Evolutionary conservation across 371 early-diverging fungal genomes (phyloP), one percentile per base, ranked within the genome.

Genomic region (Mucor piriformis): DNA sequence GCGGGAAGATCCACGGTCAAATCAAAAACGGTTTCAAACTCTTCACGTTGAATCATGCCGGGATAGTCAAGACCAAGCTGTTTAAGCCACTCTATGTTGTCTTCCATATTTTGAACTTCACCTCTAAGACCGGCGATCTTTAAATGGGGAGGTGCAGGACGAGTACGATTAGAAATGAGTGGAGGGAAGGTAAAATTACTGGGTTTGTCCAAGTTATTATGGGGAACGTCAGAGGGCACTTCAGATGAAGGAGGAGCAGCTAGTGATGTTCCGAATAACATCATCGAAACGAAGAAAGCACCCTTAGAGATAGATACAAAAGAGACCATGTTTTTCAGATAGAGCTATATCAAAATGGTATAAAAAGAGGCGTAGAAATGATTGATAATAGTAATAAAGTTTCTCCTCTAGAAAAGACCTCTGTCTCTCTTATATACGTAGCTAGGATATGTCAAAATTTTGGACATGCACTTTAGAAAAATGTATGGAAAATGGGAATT

Each of bases 301-400:
- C 54, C 54, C 34, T 48, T 35, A 23, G 54, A 38, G 24, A 61
- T 61, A 8, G 61, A 61, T n/a, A 38, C 46, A 32, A 61, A 61
- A 23, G 61, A 61, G 29, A 61, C 61, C 61, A 61, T 61, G n/a
- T 5, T 20, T 42, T 4, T 0, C 29, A 29, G 15, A 15, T 38
- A n/a, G n/a, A 38, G n/a, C 11, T 0, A 38, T 0, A 38, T 15
- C 15, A 38, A 38, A 15, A 38, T 11, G n/a, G 5, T 11, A 38
- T 5, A 15, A 38, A 38, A 38, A 15, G 38, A n/a, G n/a, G n/a
- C n/a, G n/a, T n/a, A n/a, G n/a, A n/a, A n/a, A 38, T 38, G 15
- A 38, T 38, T 15, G n/a, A 38, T 34, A 34, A n/a, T n/a, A n/a
- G n/a, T n/a, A n/a, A n/a, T n/a, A n/a, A n/a, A n/a, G n/a, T n/a